Evolutionary conservation across 2,329 filamentous ascomycete genomes (phyloP), one percentile per base, ranked within the genome.

Genomic region (Pseudocercospora macadamiae): DNA sequence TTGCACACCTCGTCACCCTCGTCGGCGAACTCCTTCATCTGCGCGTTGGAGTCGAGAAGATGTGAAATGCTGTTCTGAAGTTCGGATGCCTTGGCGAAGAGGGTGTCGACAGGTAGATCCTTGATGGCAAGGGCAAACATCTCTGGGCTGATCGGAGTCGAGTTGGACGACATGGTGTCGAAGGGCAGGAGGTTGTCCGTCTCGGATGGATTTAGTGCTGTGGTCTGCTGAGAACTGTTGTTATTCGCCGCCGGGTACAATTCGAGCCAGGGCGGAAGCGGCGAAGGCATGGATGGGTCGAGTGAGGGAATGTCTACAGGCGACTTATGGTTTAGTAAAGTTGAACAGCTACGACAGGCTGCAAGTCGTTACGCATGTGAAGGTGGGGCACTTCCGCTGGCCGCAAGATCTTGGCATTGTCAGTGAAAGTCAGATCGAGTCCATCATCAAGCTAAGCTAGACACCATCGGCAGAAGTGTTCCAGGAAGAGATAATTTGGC

Each of bases 11-110:
- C 60, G 54, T 93, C 89, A 14, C 86, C 81, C 21, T 79, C 75
- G 47, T 86, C 81, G 56, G 88, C 87, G 67, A 85, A 91, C 30
- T 88, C 88, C 55, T 82, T 79, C 59, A 92, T 86, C 73, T 92
- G 85, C 63, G 83, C 82, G 76, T 92, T 93, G 63, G 86, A 89
- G 73, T 86, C 86, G 68, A 87, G 83, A 23, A 93, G 85, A 74
- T 93, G 89, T 21, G 83, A 81, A 70, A 92, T 87, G 67, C 82
- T 85, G 81, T 91, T 92, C 72, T 84, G 85, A 62, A 93, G 81
- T 74, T 93, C 90, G 70, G 89, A 83, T 59, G 88, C 84, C 75
- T 92, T 92, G 74, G 89, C 81, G 75, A 89, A 86, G 5, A 93
- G 86, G 57, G 82, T 82, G 62, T 83, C 81, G 64, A 87, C 73